A percentile compares a stretch with the other conserved stretches of the same genome.
phyloP scores from a whole-genome alignment of 2,329 filamentous ascomycete genomes.

The Hypomyces perniciosus region DNA sequence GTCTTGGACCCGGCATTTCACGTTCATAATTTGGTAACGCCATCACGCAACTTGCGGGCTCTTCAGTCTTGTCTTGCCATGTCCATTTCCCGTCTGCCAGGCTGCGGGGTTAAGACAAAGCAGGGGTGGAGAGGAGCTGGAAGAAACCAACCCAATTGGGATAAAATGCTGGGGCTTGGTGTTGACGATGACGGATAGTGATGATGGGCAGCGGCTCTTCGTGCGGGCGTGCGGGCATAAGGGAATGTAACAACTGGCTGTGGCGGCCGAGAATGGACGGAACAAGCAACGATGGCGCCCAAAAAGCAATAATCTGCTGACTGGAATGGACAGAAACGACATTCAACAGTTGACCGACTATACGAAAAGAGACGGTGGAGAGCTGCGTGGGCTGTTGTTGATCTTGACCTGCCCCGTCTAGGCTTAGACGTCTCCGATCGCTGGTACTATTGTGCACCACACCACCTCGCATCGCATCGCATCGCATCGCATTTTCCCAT shows the following conservation, averaged over 20 bases:
- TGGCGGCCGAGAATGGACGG: background rate
- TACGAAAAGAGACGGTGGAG: slow-evolving; percentile 2
- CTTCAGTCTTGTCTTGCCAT: background rate
- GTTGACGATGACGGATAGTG: background rate
- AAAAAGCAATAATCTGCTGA: background rate
- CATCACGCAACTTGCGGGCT: background rate
- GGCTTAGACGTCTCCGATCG: slow-evolving; percentile 4
- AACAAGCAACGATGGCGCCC: background rate
- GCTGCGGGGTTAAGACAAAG: background rate
- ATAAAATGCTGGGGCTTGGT: background rate
- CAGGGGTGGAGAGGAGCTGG: background rate
- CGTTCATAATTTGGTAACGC: background rate
- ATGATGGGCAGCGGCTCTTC: background rate
- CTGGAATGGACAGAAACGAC: slow-evolving; percentile 4
- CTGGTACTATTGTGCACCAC: slow-evolving; percentile 2
- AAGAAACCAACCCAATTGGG: background rate
- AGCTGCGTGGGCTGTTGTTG: background rate
- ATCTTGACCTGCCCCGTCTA: slow-evolving; percentile 6
- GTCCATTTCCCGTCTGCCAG: background rate
- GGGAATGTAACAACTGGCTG: background rate
- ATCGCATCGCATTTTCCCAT: background rate
- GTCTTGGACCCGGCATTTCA: background rate
- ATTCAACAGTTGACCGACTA: slow-evolving; percentile 3
- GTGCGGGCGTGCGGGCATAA: background rate
- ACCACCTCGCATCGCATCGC: slow-evolving; percentile 4